Evolutionary conservation across 2,329 filamentous ascomycete species (phyloP).

Genomic region (Penicillium sp.): DNA sequence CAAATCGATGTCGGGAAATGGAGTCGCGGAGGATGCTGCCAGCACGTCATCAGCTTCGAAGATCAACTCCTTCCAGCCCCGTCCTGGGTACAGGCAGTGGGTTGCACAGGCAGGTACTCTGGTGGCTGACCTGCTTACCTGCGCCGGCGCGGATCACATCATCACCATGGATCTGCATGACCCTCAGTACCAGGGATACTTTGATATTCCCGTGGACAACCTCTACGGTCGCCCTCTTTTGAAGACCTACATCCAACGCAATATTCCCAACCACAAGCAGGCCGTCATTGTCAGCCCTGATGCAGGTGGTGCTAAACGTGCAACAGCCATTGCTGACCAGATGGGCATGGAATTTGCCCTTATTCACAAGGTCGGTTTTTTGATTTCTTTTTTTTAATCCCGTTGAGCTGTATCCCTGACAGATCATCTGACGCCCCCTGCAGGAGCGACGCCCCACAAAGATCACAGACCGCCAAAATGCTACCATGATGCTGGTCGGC

Average conservation of each 20-base stretch:
- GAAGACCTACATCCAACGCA: conserved; percentile 68
- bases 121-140: conserved; percentile 89
- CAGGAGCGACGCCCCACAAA: conserved; percentile 85
- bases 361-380: conserved; percentile 80
- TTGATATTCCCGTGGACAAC: conserved; percentile 98
- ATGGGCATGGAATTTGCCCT: conserved; percentile 93
- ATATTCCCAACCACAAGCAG: conserved; percentile 79
- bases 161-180: conserved; percentile 98
- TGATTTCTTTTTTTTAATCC: conserved; percentile 15
- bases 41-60: conserved; percentile 55
- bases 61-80: conserved; percentile 67
- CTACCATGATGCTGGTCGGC: conserved; percentile 91
- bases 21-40: conserved; percentile 64
- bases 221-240: conserved; percentile 66
- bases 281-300: conserved; percentile 94
- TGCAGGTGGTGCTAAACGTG: conserved; percentile 92
- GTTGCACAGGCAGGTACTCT: conserved; percentile 95
- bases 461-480: conserved; percentile 75
- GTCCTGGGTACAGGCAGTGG: conserved; percentile 97
- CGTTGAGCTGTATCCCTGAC: not conserved
- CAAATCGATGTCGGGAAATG: conserved; percentile 40
- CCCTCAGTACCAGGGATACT: conserved; percentile 97
- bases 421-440: conserved; percentile 24
- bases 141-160: conserved; percentile 91
- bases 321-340: conserved; percentile 89